These are phyloP conservation scores for Geotrichum macrosporum DNA, from an alignment of 1,139 yeast genomes.

Conservation along the genomic window DNA sequence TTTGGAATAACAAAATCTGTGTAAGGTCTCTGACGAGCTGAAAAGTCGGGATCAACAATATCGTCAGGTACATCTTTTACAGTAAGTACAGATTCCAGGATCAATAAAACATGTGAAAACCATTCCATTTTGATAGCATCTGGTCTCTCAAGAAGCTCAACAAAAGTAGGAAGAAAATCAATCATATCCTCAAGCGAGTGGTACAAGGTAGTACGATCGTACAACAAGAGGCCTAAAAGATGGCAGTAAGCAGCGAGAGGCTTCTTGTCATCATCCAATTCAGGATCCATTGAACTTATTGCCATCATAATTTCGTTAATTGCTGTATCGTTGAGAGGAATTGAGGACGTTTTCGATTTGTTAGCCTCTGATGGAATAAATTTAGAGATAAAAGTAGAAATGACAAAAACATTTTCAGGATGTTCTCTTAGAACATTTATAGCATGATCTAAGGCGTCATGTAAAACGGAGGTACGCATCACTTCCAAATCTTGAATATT, in stretches of 20 bases:
- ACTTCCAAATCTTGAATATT: constrained; percentile 44
- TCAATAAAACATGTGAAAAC: constrained; percentile 35
- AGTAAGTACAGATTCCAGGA: constrained; percentile 34
- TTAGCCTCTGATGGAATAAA: constrained; percentile 31
- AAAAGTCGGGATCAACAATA: constrained; percentile 5
- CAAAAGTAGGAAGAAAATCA: constrained; percentile 36
- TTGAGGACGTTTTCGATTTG: neutral
- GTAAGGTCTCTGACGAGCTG: constrained; percentile 4
- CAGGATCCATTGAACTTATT: constrained; percentile 39
- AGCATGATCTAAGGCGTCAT: constrained; percentile 45
- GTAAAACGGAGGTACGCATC: constrained; percentile 38
- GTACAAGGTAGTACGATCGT: constrained; percentile 40
- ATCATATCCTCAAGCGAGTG: constrained; percentile 42
- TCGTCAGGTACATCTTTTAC: constrained; percentile 25
- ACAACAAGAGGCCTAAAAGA: constrained; percentile 47
- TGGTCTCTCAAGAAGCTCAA: constrained; percentile 26
- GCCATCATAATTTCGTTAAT: constrained; percentile 39
- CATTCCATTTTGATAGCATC: constrained; percentile 29
- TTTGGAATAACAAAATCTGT: constrained; percentile 13
- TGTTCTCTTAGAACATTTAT: constrained; percentile 47
- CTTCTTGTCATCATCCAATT: constrained; percentile 31
- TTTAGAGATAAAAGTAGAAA: constrained; percentile 48
- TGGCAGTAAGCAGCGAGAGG: constrained; percentile 46
- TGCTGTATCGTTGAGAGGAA: constrained; percentile 30
- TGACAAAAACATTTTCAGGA: constrained; percentile 48